Evolutionary conservation across 768 basidiomycete genomes (phyloP), one percentile per base, ranked within the genome.

Genomic region (Amanita muscaria): DNA sequence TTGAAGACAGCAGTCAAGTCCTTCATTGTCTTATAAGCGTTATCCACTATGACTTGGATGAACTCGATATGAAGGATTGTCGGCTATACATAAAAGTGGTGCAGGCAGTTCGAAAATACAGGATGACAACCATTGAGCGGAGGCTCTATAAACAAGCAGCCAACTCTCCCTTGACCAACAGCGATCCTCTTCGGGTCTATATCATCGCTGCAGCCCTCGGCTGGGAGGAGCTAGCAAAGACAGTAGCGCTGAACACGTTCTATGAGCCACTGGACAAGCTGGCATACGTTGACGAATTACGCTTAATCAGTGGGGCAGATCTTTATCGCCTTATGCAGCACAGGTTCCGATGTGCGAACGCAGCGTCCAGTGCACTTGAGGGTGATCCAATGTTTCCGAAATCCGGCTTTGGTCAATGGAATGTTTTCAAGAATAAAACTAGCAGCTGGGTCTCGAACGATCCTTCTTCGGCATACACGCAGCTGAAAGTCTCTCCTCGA

Each of bases 1-100:
- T 42, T 4, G 41, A 42, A 29, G 41, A 42, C 15, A 30, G 40
- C 25, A n/a, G n/a, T n/a, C n/a, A n/a, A n/a, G n/a, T n/a, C n/a
- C n/a, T n/a, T n/a, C n/a, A n/a, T n/a, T n/a, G n/a, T n/a, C n/a
- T 32, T 19, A 5, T 7, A 11, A n/a, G n/a, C n/a, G n/a, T n/a
- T n/a, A n/a, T n/a, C n/a, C n/a, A n/a, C n/a, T n/a, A n/a, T n/a
- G n/a, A n/a, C n/a, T n/a, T n/a, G n/a, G n/a, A n/a, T n/a, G n/a
- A n/a, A n/a, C n/a, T n/a, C n/a, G n/a, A n/a, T n/a, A n/a, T n/a
- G n/a, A n/a, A n/a, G n/a, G n/a, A n/a, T n/a, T n/a, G n/a, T n/a
- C n/a, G 11, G 18, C 14, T 23, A 24, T 44, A 24, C 22, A 9
- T 9, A 15, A 21, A 15, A 7, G n/a, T 44, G 15, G 22, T 14